phyloP scores from a whole-genome alignment of 2,329 filamentous ascomycete genomes.

The Penicillium sp. region DNA sequence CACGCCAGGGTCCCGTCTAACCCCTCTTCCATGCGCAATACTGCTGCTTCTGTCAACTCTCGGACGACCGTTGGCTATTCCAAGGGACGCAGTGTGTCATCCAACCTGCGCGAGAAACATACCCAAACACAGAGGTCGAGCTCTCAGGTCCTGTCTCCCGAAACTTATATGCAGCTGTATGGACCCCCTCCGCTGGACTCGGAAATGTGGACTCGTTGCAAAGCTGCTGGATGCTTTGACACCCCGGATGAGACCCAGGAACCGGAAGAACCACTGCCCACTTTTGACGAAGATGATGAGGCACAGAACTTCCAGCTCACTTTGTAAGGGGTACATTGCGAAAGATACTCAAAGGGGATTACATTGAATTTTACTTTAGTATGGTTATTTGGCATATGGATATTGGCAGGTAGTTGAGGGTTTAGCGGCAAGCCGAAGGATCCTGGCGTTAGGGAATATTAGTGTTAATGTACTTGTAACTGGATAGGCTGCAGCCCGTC shows the following conservation, averaged over 20 bases:
- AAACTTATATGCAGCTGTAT: conserved; percentile 44
- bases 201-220: conserved; percentile 45
- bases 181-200: conserved; percentile 43
- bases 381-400: conserved; percentile 8
- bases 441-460: conserved; percentile 16
- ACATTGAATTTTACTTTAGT: conserved; percentile 8
- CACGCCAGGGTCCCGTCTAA: conserved; percentile 50
- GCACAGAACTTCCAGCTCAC: conserved; percentile 41
- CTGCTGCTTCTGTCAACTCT: conserved; percentile 65
- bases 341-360: neutral
- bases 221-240: conserved; percentile 40
- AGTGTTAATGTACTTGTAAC: conserved; percentile 6
- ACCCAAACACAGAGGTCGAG: conserved; percentile 19
- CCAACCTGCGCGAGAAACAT: conserved; percentile 29
- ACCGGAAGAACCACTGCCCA: conserved; percentile 29
- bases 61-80: conserved; percentile 82
- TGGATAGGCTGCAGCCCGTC: neutral
- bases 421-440: conserved; percentile 6
- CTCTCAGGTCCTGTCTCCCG: conserved; percentile 37
- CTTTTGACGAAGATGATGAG: conserved; percentile 42
- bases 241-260: conserved; percentile 19
- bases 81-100: conserved; percentile 60
- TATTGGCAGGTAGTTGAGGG: conserved; percentile 5
- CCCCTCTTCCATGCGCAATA: conserved; percentile 56
- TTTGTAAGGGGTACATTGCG: conserved; percentile 22